Evolutionary conservation across 306 rosid genomes (phyloP), one percentile per base, ranked within the genome.

Genomic region (Hippophae tibetana): DNA sequence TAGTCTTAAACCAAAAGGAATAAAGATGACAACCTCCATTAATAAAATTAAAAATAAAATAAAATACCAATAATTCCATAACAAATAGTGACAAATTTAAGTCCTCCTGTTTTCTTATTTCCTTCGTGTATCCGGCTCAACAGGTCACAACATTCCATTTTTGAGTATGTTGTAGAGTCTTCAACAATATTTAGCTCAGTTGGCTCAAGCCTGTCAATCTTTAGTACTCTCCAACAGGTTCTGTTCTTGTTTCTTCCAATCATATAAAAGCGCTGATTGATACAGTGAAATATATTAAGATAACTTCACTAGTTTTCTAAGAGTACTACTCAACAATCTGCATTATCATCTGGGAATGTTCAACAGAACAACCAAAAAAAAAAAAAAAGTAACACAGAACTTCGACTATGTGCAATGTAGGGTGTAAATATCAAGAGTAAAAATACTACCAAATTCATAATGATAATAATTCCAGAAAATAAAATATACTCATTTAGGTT

Each of bases 31-130:
- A 31, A 31, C 38, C 38, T n/a, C n/a, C n/a, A 27, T 27, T 27
- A 27, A 27, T 27, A 27, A 27, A 27, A 27, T 27, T 27, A 27
- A 27, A 27, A 27, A 31, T 2, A 31, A 31, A 31, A 64, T 63
- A 41, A 47, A 72, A n/a, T 86, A 93, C 99, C 99, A 44, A 93
- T 76, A 66, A 93, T 84, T 79, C 97, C 99, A 68, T 88, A 93
- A 78, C 95, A 93, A 46, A 72, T 70, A 50, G 97, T 80, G 69
- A 93, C 79, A 60, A 84, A 79, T 76, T 84, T 88, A 82, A 93
- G 95, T 58, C 99, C 99, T 11, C 95, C 99, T 11, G 88, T 79
- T 42, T 86, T 56, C 81, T 80, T 77, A 78, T 93, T 88, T 77
- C 99, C 99, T 62, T 89, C 97, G 26, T 93, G 79, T 65, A 93